These are phyloP conservation scores for Coriolopsis trogii DNA, from an alignment of 1,284 basidiomycete species.

Conservation along the genomic window DNA sequence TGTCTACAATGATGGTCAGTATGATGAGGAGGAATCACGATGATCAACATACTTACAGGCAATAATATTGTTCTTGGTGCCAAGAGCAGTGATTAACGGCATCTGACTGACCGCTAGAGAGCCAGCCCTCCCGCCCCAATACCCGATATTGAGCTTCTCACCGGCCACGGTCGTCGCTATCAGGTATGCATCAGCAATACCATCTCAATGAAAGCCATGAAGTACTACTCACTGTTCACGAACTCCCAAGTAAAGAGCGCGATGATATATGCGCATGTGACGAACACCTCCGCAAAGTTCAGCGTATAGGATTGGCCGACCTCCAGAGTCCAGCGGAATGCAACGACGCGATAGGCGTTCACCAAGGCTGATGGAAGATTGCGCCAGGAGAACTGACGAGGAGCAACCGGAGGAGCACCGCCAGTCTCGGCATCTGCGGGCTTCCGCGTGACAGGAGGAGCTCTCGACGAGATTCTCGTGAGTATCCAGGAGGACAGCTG, in stretches of 20 bases:
- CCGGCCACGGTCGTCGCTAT: conserved; percentile 42
- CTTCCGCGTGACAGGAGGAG: not conserved
- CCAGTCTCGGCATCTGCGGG: conserved; percentile 29
- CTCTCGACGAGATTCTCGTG: conserved; percentile 22
- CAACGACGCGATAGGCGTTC: conserved; percentile 49
- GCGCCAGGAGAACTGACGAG: conserved; percentile 27
- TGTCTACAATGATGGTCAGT: conserved; percentile 36
- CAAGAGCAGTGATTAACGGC: conserved; percentile 63
- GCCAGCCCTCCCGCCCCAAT: conserved; percentile 53
- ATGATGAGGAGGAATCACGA: not conserved
- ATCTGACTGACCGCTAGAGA: conserved; percentile 56
- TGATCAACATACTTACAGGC: conserved; percentile 46
- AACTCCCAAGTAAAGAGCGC: conserved; percentile 53
- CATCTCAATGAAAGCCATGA: not conserved
- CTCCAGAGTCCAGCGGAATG: conserved; percentile 52
- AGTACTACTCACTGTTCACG: conserved; percentile 45
- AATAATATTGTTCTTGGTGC: conserved; percentile 66
- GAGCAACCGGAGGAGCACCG: not conserved
- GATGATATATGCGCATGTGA: conserved; percentile 47
- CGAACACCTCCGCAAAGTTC: conserved; percentile 49
- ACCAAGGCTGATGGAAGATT: conserved; percentile 41
- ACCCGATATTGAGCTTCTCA: conserved; percentile 38
- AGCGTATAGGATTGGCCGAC: conserved; percentile 46
- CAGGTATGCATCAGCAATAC: not conserved
- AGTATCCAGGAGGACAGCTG: conserved; percentile 35